These are phyloP conservation scores for Penicillium parvum DNA, from an alignment of 495 filamentous ascomycete genomes.

Conservation along the genomic window DNA sequence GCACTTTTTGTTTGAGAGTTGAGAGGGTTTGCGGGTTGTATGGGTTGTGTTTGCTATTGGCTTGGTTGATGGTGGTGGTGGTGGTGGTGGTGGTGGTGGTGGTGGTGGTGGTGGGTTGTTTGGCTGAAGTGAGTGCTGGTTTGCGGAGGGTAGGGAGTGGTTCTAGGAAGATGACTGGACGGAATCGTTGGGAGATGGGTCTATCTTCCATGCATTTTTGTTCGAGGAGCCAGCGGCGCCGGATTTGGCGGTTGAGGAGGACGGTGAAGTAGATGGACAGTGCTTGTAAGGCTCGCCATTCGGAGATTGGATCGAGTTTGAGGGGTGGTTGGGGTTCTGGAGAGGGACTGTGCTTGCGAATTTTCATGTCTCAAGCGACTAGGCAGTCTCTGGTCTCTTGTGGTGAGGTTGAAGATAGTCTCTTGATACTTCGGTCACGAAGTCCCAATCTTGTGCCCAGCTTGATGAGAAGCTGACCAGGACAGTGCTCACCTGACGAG, in stretches of 20 bases:
- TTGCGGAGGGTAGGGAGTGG: conserved; percentile 15
- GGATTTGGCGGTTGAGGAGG: conserved; percentile 26
- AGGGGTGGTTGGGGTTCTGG: background rate
- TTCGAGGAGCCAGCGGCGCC: conserved; percentile 24
- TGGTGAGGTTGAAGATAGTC: no score
- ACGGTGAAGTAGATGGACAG: conserved; percentile 20
- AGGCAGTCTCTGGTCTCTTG: no score
- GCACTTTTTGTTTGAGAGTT: conserved; percentile 6
- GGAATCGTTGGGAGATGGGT: conserved; percentile 15
- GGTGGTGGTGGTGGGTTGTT: background rate
- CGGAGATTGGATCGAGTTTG: conserved; percentile 18
- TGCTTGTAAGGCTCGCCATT: conserved; percentile 25
- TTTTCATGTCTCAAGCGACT: background rate
- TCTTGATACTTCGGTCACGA: background rate
- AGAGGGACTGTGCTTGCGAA: background rate
- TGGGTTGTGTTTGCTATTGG: background rate
- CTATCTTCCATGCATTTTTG: conserved; percentile 15
- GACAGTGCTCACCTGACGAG: no score
- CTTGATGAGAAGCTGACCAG: no score
- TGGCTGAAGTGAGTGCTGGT: conserved; percentile 1
- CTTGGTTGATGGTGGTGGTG: background rate
- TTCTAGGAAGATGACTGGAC: conserved; percentile 21
- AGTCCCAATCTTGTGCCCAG: no score
- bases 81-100: no score
- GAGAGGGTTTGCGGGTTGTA: background rate